Conservation (phyloP, 2,329 filamentous ascomycete genomes). For the Diplodia mutila region DNA sequence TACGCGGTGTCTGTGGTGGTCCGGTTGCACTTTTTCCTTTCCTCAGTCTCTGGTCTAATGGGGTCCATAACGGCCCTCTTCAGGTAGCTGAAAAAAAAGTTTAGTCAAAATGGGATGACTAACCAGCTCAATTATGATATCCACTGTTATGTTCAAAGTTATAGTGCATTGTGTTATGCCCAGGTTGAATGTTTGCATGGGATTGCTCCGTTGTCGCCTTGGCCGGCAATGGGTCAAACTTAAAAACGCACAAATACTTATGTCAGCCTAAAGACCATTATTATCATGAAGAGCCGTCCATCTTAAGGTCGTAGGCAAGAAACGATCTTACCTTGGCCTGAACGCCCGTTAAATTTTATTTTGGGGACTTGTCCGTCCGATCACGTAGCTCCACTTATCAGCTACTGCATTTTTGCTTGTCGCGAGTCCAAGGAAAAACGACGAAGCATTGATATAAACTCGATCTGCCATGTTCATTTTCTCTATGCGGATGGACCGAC, state of each 20-base stretch:
- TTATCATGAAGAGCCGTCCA: too few species aligned
- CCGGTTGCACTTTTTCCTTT: conserved; percentile 14
- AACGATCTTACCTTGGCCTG: too few species aligned
- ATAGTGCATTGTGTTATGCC: neutral
- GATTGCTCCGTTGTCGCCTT: neutral
- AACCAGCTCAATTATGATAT: conserved; percentile 25
- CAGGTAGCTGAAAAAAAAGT: conserved; percentile 21
- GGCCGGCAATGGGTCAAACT: neutral
- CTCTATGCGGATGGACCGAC: neutral
- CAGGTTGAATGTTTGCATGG: neutral
- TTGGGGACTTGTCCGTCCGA: too few species aligned
- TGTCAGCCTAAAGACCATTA: neutral
- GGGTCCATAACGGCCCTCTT: neutral
- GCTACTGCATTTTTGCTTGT: too few species aligned
- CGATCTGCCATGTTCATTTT: neutral
- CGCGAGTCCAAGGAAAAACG: too few species aligned
- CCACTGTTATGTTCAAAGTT: conserved; percentile 2
- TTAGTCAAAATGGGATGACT: conserved; percentile 25
- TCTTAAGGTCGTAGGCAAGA: too few species aligned
- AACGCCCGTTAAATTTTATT: too few species aligned
- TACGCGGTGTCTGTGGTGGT: conserved; percentile 5
- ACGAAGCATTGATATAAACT: too few species aligned
- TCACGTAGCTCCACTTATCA: too few species aligned
- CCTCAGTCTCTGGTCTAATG: conserved; percentile 19
- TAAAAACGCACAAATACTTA: neutral